Evolutionary conservation across 768 basidiomycete genomes (phyloP), one percentile per base, ranked within the genome.

Genomic region (Lentinus tigrinus): DNA sequence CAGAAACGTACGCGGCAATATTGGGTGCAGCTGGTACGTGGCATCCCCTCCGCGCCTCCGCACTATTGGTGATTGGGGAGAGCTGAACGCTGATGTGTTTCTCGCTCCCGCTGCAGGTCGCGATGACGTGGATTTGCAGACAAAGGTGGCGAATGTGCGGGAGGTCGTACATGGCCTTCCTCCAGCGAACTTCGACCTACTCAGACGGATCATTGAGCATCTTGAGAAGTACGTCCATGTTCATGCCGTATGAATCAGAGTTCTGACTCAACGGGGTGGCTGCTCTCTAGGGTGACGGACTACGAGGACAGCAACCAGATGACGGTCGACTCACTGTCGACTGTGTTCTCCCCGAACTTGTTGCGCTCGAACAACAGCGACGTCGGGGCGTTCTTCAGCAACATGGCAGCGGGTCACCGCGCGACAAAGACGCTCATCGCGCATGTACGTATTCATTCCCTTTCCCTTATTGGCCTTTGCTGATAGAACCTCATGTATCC

Each of bases 251-350:
- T 16, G 4, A n/a, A 7, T 36, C 36, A 9, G 7, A 23, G 3
- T 8, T 19, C n/a, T 49, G 31, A 11, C 26, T 16, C 28, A 23
- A 52, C 58, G 19, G 57, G 52, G 2, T 11, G 3, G 19, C 28
- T 38, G 13, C 28, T 27, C 34, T 46, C 4, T 67, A 90, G 90
- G 67, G 89, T 93, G n/a, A 90, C 91, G 4, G 91, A 93, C 67
- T 91, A 81, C 71, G 91, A 94, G 68, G 91, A 93, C 57, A 81
- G 85, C 48, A 95, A 93, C 65, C 92, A 94, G 58, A 95, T 95
- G 93, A 91, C 89, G 2, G 85, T 90, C 1, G 87, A 93, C 63
- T 85, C 88, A 7, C 77, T 95, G 3, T 87, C 93, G 0, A 92
- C 93, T 52, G 91, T 93, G 17, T 93, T 93, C 72, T 89, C 89